Conservation (phyloP, 495 filamentous ascomycete genomes). For the Xeromyces bisporus region DNA sequence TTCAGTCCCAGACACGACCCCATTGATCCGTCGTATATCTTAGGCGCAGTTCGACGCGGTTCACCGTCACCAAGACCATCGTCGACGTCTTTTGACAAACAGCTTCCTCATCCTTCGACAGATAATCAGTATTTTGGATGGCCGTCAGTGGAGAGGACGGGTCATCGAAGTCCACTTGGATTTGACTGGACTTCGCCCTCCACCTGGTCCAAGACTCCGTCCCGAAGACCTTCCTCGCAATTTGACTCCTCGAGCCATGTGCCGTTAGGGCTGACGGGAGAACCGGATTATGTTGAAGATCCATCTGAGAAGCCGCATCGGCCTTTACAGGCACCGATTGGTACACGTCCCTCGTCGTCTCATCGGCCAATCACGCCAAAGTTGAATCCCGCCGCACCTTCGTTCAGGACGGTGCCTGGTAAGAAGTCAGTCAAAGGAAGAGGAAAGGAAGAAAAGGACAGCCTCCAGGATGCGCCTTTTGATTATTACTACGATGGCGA, state of each 20-base stretch:
- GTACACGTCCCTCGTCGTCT: slow-evolving; percentile 36
- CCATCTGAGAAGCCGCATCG: slow-evolving; percentile 27
- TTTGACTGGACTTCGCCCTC: slow-evolving; percentile 39
- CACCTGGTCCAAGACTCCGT: slow-evolving; percentile 39
- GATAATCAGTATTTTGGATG: slow-evolving; percentile 56
- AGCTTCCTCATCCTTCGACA: slow-evolving; percentile 60
- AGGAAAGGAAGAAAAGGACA: slow-evolving; percentile 20
- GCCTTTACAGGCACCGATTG: slow-evolving; percentile 36
- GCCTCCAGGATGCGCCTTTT: slow-evolving; percentile 16
- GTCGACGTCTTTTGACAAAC: slow-evolving; percentile 59
- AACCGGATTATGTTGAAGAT: slow-evolving; percentile 29
- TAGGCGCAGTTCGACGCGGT: slow-evolving; percentile 38
- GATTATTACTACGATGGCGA: slow-evolving; percentile 30
- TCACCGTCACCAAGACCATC: slow-evolving; percentile 57
- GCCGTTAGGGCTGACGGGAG: slow-evolving; percentile 30
- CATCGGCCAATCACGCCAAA: slow-evolving; percentile 39
- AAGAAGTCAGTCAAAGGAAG: slow-evolving; percentile 25
- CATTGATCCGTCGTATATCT: slow-evolving; percentile 35
- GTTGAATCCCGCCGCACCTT: slow-evolving; percentile 44
- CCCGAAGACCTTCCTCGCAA: slow-evolving; percentile 38
- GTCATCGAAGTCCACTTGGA: slow-evolving; percentile 38
- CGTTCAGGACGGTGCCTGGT: slow-evolving; percentile 37
- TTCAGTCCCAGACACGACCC: slow-evolving; percentile 44
- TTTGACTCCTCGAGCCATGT: slow-evolving; percentile 40
- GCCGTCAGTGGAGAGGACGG: slow-evolving; percentile 34